These are phyloP conservation scores for Mycena vulgaris DNA, from an alignment of 768 basidiomycete species.

Conservation along the genomic window DNA sequence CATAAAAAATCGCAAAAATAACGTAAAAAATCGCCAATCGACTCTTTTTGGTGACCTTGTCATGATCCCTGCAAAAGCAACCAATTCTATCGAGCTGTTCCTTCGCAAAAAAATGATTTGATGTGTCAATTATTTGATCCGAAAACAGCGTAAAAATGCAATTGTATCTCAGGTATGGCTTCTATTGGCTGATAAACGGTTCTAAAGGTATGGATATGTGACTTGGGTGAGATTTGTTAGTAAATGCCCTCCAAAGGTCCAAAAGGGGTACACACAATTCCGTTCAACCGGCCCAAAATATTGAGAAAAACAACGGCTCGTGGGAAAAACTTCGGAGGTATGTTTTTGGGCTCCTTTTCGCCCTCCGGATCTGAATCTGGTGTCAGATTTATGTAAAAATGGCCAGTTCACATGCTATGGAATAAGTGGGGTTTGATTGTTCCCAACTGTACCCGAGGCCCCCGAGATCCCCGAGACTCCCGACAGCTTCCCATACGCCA, in stretches of 20 bases:
- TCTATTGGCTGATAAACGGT: too few species aligned
- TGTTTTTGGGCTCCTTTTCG: neutral
- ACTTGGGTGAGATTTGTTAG: too few species aligned
- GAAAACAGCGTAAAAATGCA: neutral
- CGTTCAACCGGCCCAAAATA: constrained; percentile 5
- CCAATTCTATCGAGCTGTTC: neutral
- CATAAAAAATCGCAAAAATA: constrained; percentile 39
- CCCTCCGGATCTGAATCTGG: neutral
- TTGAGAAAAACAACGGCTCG: constrained; percentile 14
- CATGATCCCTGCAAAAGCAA: constrained; percentile 11
- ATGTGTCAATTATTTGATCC: neutral
- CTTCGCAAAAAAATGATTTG: neutral
- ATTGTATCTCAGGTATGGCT: neutral
- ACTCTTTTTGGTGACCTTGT: constrained; percentile 37
- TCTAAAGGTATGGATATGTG: too few species aligned
- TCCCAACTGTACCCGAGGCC: too few species aligned
- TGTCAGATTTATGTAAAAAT: neutral
- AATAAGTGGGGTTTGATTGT: too few species aligned
- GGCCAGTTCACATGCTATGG: neutral
- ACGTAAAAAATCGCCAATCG: constrained; percentile 42
- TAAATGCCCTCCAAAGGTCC: neutral
- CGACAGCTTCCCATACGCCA: too few species aligned
- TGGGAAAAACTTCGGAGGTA: constrained; percentile 16
- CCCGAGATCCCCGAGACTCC: too few species aligned
- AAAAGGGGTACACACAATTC: constrained; percentile 12